A percentile compares a stretch with the other conserved stretches of the same genome.
phyloP scores from a whole-genome alignment of 2,329 filamentous ascomycete genomes.

The Pseudodiploospora longispora region DNA sequence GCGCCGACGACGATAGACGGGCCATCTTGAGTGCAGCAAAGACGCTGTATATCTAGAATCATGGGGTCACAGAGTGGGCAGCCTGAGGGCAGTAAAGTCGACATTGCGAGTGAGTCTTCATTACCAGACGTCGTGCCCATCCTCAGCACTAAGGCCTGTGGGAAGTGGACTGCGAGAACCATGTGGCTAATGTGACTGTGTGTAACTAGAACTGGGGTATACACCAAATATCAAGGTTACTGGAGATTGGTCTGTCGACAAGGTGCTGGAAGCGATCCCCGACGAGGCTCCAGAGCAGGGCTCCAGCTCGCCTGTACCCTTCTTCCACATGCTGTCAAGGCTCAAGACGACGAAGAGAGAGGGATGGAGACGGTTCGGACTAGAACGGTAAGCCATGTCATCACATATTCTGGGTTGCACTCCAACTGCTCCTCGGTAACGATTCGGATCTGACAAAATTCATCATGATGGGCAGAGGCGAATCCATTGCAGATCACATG shows the following conservation, averaged over 20 bases:
- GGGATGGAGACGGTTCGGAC: slow-evolving; percentile 86
- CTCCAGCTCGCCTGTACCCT: slow-evolving; percentile 69
- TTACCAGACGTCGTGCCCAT: neutral
- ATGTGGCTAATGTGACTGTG: neutral
- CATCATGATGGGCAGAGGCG: slow-evolving; percentile 43
- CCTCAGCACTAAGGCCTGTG: neutral
- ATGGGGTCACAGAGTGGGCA: too few relatives aligned
- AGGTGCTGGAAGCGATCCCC: slow-evolving; percentile 57
- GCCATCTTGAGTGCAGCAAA: too few relatives aligned
- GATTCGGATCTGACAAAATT: too few relatives aligned
- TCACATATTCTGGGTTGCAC: too few relatives aligned
- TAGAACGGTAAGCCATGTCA: slow-evolving; percentile 40
- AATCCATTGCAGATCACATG: slow-evolving; percentile 98
- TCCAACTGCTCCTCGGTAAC: too few relatives aligned
- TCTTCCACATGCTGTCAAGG: slow-evolving; percentile 89
- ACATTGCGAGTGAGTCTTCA: slow-evolving; percentile 16
- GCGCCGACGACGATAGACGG: too few relatives aligned
- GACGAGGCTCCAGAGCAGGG: slow-evolving; percentile 46
- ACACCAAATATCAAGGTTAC: slow-evolving; percentile 31
- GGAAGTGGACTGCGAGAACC: neutral
- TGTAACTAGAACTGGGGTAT: slow-evolving; percentile 21
- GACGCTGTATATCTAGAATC: too few relatives aligned
- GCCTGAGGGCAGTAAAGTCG: slow-evolving; percentile 1
- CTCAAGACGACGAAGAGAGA: slow-evolving; percentile 96
- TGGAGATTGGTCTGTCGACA: slow-evolving; percentile 47